Conservation (phyloP, 345 rosid species). For the Erodium maritimum region DNA sequence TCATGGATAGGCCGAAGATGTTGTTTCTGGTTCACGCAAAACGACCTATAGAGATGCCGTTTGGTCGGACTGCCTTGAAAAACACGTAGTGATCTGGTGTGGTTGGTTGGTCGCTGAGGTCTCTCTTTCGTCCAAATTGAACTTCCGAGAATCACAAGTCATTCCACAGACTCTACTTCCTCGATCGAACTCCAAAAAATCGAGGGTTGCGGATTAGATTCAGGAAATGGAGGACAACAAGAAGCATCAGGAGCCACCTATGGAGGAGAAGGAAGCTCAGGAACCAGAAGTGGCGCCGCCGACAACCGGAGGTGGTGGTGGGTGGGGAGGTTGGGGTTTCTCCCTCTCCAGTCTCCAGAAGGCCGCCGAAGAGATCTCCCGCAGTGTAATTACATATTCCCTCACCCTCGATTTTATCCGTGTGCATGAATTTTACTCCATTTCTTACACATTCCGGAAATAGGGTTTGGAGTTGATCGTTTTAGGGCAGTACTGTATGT, state of each 20-base stretch:
- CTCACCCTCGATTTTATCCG: background rate
- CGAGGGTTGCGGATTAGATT: background rate
- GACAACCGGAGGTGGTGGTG: slow-evolving; percentile 19
- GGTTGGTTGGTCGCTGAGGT: background rate
- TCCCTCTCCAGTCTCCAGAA: slow-evolving; percentile 87
- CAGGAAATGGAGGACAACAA: slow-evolving; percentile 33
- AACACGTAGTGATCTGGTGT: background rate
- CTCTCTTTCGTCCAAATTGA: background rate
- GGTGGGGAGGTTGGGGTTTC: slow-evolving; percentile 94
- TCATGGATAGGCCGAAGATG: too few relatives aligned
- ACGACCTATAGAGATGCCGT: background rate
- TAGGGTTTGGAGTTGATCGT: background rate
- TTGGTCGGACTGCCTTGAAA: background rate
- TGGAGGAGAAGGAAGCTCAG: slow-evolving; percentile 15
- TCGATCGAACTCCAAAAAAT: too few relatives aligned
- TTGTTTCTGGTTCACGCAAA: too few relatives aligned
- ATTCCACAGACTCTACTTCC: background rate
- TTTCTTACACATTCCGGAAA: background rate
- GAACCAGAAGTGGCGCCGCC: slow-evolving; percentile 7
- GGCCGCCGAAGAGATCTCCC: slow-evolving; percentile 85
- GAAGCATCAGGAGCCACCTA: slow-evolving; percentile 11
- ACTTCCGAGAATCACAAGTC: background rate
- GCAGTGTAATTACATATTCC: slow-evolving; percentile 41
- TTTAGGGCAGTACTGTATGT: background rate
- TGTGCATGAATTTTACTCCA: background rate